phyloP scores from a whole-genome alignment of 1,284 basidiomycete species.

The Ustilago trichophora region DNA sequence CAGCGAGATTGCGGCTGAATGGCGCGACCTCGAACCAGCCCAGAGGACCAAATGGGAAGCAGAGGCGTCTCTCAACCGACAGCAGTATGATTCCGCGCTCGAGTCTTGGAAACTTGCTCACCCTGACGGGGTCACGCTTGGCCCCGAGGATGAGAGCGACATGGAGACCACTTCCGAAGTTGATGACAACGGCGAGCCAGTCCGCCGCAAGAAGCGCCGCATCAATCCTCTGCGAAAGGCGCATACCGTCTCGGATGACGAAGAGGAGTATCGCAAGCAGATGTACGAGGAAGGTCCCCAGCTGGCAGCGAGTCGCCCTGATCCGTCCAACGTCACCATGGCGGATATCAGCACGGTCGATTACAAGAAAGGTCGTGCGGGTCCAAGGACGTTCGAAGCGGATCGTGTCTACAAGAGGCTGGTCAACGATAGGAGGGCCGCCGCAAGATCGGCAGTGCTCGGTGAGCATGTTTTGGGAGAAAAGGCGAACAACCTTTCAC shows the following conservation, averaged over 20 bases:
- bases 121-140: slow-evolving; percentile 35
- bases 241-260: slow-evolving; percentile 53
- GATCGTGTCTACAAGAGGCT: slow-evolving; percentile 51
- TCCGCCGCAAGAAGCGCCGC: slow-evolving; percentile 33
- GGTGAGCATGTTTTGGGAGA: slow-evolving; percentile 35
- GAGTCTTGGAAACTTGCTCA: slow-evolving; percentile 32
- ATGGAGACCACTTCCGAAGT: slow-evolving; percentile 46
- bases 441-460: slow-evolving; percentile 26
- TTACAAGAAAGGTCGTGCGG: slow-evolving; percentile 55
- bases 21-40: slow-evolving; percentile 25
- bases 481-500: slow-evolving; percentile 23
- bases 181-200: slow-evolving; percentile 25
- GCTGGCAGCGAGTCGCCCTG: slow-evolving; percentile 31
- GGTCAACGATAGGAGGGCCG: slow-evolving; percentile 43
- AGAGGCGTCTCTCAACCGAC: slow-evolving; percentile 20
- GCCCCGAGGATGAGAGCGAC: slow-evolving; percentile 41
- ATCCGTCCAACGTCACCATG: slow-evolving; percentile 39
- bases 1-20: slow-evolving; percentile 35
- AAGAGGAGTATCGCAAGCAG: slow-evolving; percentile 48
- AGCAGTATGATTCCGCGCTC: slow-evolving; percentile 37
- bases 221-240: slow-evolving; percentile 18
- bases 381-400: slow-evolving; percentile 59
- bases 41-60: slow-evolving; percentile 37
- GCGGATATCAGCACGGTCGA: slow-evolving; percentile 43
- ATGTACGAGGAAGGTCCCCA: slow-evolving; percentile 28